phyloP scores from a whole-genome alignment of 805 yeast species.

The Candida taoyuanica region DNA sequence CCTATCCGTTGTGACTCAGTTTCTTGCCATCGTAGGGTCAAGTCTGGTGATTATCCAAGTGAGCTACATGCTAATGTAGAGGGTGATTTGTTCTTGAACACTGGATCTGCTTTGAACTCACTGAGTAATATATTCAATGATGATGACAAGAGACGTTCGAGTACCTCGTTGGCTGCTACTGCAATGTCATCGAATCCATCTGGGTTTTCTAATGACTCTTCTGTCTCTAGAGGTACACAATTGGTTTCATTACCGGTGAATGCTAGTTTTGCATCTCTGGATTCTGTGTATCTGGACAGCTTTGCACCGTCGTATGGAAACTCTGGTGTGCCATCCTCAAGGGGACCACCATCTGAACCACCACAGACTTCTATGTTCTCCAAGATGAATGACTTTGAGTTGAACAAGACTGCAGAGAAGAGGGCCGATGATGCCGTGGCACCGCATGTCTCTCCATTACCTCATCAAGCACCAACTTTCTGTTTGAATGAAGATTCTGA shows the following conservation, averaged over 20 bases:
- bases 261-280: conserved; percentile 75
- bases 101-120: conserved; percentile 24
- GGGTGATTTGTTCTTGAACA: conserved; percentile 29
- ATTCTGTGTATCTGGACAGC: conserved; percentile 59
- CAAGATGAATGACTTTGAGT: conserved; percentile 19
- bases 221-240: conserved; percentile 42
- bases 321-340: conserved; percentile 16
- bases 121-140: conserved; percentile 24
- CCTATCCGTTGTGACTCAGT: background rate
- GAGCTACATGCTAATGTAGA: conserved; percentile 27
- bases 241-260: conserved; percentile 63
- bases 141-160: conserved; percentile 21
- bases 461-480: conserved; percentile 5
- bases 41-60: conserved; percentile 22
- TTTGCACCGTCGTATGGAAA: conserved; percentile 28
- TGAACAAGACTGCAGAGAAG: conserved; percentile 14
- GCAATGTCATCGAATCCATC: conserved; percentile 3
- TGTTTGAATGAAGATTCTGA: conserved; percentile 9
- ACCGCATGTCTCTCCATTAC: conserved; percentile 17
- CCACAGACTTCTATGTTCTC: conserved; percentile 6
- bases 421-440: conserved; percentile 17
- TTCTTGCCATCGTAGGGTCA: conserved; percentile 18
- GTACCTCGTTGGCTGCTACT: conserved; percentile 10
- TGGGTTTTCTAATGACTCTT: conserved; percentile 22
- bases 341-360: conserved; percentile 9